Evolutionary conservation across 306 rosid genomes (phyloP), one percentile per base, ranked within the genome.

Genomic region (Geum urbanum): DNA sequence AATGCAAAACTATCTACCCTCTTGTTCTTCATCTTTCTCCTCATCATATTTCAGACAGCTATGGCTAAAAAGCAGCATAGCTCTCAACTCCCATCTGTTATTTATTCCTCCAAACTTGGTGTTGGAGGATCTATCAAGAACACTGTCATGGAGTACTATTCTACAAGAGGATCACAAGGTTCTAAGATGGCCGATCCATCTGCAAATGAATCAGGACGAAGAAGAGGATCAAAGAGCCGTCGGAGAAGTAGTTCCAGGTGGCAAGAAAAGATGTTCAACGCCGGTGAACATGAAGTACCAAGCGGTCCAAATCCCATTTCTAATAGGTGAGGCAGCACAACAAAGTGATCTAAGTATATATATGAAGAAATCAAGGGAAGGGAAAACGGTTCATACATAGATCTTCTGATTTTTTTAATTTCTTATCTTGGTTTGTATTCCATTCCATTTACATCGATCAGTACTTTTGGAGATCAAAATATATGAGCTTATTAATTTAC

Each of bases 221-320:
- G 75, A 47, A 76, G 75, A 74, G 58, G 67, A 49, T 19, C 22
- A 37, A 9, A 63, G 71, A 32, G 45, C 10, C 69, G 76, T 12
- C 67, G 58, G 55, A 48, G 71, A 73, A 80, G 18, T 71, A 80
- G 18, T 58, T 79, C 74, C 77, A 80, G 54, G 64, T 65, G 88
- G 90, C 52, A 79, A 71, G 75, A 79, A 61, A 78, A 66, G 78
- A 78, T 70, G 76, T 86, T 85, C 80, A 82, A 77, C 72, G 86
- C 74, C 0, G 76, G 84, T 79, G 85, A 72, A 53, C 96, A 88
- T 82, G 92, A 88, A 82, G 96, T 91, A 10, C 97, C 97, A 41
- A 91, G 97, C 76, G 97, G 97, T 76, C 97, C 97, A 46, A 91
- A 88, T 61, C 97, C 96, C 67, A 91, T 88, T 78, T 91, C 97